These are phyloP conservation scores for Botrytis deweyae DNA, from an alignment of 2,329 filamentous ascomycete genomes.

Conservation along the genomic window DNA sequence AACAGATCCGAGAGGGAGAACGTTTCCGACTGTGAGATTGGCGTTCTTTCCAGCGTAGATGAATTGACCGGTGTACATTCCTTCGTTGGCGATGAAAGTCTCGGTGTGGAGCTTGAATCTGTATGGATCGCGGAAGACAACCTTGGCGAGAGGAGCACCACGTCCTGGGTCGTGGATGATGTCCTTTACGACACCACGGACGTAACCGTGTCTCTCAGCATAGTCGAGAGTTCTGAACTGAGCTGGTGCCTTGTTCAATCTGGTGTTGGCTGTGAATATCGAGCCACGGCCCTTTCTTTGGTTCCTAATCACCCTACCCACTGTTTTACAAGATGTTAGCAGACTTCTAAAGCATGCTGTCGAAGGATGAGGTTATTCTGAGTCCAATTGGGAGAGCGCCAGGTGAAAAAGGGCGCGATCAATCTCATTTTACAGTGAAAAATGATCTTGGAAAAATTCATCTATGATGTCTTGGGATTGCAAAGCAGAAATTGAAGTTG, in stretches of 20 bases:
- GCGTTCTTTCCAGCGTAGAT: conserved; percentile 99
- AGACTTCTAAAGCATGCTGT: no score
- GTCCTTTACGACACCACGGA: conserved; percentile 96
- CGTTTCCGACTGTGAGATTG: conserved; percentile 92
- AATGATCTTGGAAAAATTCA: no score
- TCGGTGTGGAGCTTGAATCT: conserved; percentile 95
- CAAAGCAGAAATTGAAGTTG: no score
- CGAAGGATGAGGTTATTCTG: no score
- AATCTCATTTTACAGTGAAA: no score
- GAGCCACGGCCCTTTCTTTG: conserved; percentile 74
- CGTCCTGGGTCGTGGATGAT: conserved; percentile 89
- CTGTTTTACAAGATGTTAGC: no score
- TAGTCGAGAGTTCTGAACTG: conserved; percentile 97
- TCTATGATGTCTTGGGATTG: no score
- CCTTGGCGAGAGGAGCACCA: conserved; percentile 95
- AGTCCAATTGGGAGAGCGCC: no score
- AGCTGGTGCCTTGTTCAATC: conserved; percentile 91
- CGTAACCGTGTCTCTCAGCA: conserved; percentile 95
- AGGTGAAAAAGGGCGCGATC: no score
- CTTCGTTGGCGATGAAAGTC: conserved; percentile 99
- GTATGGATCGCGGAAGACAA: conserved; percentile 97
- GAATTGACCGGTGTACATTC: conserved; percentile 99
- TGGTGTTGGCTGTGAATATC: conserved; percentile 76
- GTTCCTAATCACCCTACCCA: neutral
- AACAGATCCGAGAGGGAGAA: conserved; percentile 90